These are phyloP conservation scores for Kalmusia sp. DNA, from an alignment of 2,329 filamentous ascomycete species.

Conservation along the genomic window DNA sequence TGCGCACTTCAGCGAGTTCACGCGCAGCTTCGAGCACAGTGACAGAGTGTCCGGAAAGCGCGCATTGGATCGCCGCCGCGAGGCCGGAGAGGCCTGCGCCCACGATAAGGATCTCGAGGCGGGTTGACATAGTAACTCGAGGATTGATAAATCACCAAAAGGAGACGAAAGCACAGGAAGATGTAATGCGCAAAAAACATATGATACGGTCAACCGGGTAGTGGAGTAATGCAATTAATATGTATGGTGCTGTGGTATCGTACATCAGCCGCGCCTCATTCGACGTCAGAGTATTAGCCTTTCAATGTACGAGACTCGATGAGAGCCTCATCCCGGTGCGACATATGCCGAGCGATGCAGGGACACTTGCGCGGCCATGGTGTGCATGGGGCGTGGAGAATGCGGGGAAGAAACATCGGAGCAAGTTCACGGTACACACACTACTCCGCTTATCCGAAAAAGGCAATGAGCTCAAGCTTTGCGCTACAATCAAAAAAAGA, in stretches of 20 bases:
- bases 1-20: slow-evolving; percentile 51
- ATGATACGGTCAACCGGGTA: background rate
- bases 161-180: background rate
- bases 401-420: slow-evolving; percentile 5
- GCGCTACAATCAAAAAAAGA: background rate
- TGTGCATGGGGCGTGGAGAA: background rate
- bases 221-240: background rate
- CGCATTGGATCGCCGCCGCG: slow-evolving; percentile 46
- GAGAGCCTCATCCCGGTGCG: background rate
- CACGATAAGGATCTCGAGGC: slow-evolving; percentile 45
- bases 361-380: background rate
- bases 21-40: slow-evolving; percentile 52
- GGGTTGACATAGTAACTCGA: too few species aligned
- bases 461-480: slow-evolving; percentile 13
- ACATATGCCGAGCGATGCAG: slow-evolving; percentile 4
- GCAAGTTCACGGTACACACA: background rate
- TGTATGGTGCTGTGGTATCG: background rate
- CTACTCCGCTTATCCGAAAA: slow-evolving; percentile 3
- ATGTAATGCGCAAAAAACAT: background rate
- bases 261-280: too few species aligned
- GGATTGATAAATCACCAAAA: too few species aligned
- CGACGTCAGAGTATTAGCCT: too few species aligned
- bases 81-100: slow-evolving; percentile 53
- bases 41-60: slow-evolving; percentile 48
- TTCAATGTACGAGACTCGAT: too few species aligned